Conservation (phyloP, 768 basidiomycete species). For the Terana coerulea region DNA sequence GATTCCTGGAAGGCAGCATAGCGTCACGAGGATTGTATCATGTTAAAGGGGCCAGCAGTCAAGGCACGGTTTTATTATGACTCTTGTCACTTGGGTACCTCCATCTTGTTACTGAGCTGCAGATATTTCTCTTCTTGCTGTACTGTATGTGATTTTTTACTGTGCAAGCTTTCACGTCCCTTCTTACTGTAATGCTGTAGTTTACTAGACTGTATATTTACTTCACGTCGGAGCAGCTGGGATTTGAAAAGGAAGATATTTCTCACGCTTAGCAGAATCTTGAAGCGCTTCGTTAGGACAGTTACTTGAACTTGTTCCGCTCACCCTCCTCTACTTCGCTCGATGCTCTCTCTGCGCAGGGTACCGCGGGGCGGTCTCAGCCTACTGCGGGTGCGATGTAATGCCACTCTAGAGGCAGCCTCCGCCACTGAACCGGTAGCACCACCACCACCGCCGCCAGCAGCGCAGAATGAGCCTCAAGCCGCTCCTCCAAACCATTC, state of each 20-base stretch:
- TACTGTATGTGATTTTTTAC: too few relatives aligned
- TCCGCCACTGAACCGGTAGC: conserved; percentile 7
- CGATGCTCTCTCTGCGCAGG: conserved; percentile 24
- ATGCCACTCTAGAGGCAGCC: conserved; percentile 19
- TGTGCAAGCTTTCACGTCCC: too few relatives aligned
- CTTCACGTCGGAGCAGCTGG: too few relatives aligned
- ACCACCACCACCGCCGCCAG: conserved; percentile 11
- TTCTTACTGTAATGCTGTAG: too few relatives aligned
- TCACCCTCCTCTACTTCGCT: not conserved
- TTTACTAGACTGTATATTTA: too few relatives aligned
- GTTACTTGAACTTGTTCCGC: not conserved
- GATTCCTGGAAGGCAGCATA: not conserved
- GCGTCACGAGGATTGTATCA: too few relatives aligned
- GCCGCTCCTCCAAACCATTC: not conserved
- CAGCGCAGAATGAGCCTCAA: conserved; percentile 3
- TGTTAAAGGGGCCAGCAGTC: too few relatives aligned
- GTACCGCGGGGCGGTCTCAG: conserved; percentile 16
- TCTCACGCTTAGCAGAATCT: not conserved
- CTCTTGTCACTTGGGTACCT: too few relatives aligned
- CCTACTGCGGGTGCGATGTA: conserved; percentile 16
- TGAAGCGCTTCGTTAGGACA: not conserved
- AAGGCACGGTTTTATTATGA: too few relatives aligned
- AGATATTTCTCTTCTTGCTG: too few relatives aligned
- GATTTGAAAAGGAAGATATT: not conserved
- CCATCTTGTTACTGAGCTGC: too few relatives aligned